Conservation (phyloP, 2,329 filamentous ascomycete species). For the Stagonosporopsis tanaceti region DNA sequence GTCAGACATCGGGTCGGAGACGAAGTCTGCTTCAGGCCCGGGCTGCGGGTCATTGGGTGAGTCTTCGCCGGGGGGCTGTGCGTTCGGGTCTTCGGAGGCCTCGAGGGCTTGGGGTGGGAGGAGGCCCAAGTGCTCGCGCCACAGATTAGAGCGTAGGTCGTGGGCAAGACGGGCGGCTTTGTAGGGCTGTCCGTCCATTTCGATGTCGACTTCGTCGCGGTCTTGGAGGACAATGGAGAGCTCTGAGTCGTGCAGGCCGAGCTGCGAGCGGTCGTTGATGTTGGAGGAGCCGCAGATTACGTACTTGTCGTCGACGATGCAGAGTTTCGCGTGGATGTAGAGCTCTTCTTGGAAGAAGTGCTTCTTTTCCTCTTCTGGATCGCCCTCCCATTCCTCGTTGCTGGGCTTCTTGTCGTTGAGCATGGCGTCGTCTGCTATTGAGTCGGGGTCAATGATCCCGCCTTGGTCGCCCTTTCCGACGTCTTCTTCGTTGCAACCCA, state of each 20-base stretch:
- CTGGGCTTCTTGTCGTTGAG: conserved; percentile 68
- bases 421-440: conserved; percentile 84
- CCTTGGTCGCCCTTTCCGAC: conserved; percentile 50
- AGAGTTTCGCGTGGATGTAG: conserved; percentile 91
- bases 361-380: conserved; percentile 76
- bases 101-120: conserved; percentile 75
- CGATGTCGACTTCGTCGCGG: conserved; percentile 71
- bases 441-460: conserved; percentile 64
- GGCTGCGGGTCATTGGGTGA: conserved; percentile 78
- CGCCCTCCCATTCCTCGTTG: conserved; percentile 79
- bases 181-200: conserved; percentile 81
- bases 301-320: conserved; percentile 86
- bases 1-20: conserved; percentile 66
- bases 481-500: conserved; percentile 49
- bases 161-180: conserved; percentile 82
- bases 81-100: conserved; percentile 75
- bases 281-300: conserved; percentile 89
- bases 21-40: conserved; percentile 69
- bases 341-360: conserved; percentile 96
- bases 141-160: conserved; percentile 81
- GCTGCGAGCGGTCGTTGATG: conserved; percentile 87
- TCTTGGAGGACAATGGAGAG: conserved; percentile 91
- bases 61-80: conserved; percentile 72
- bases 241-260: conserved; percentile 90
- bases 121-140: conserved; percentile 89